Conservation (phyloP, 2,329 filamentous ascomycete species). For the Magnaporthiopsis rhizophila region DNA sequence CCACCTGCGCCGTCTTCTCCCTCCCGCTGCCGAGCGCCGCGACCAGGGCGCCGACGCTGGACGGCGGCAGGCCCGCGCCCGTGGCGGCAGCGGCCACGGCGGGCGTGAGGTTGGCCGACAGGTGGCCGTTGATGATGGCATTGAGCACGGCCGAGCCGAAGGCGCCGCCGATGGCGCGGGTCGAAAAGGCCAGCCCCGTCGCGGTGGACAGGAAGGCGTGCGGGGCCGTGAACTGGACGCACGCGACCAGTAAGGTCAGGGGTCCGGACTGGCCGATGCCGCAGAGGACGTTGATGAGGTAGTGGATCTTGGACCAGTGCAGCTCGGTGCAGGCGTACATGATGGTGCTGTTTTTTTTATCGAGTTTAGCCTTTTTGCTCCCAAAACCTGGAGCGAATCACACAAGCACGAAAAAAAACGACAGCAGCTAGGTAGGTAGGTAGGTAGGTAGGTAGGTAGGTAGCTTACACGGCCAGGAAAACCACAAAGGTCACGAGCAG, state of each 20-base stretch:
- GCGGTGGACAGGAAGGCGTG: constrained; percentile 44
- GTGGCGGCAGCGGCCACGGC: constrained; percentile 32
- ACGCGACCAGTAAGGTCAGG: constrained; percentile 39
- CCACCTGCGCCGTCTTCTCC: constrained; percentile 20
- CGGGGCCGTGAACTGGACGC: constrained; percentile 44
- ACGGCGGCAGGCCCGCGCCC: constrained; percentile 31
- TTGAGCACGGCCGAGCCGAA: constrained; percentile 44
- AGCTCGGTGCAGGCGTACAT: constrained; percentile 37
- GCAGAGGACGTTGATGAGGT: constrained; percentile 37
- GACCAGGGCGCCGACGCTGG: constrained; percentile 28
- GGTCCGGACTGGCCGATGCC: constrained; percentile 42
- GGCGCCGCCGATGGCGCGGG: constrained; percentile 43
- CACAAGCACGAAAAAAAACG: too few species aligned
- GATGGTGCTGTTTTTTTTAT: constrained; percentile 25
- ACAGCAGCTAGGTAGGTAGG: too few species aligned
- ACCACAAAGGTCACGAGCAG: constrained; percentile 36
- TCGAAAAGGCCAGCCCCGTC: constrained; percentile 44
- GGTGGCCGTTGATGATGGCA: constrained; percentile 41
- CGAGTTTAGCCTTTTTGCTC: too few species aligned
- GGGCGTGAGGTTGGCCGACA: constrained; percentile 29
- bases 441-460: too few species aligned
- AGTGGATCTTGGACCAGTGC: constrained; percentile 33
- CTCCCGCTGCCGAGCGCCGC: constrained; percentile 28
- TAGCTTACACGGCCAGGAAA: constrained; percentile 36
- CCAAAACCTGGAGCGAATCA: too few species aligned